Conservation (phyloP, 2,329 filamentous ascomycete genomes). For the Fusarium poae region DNA sequence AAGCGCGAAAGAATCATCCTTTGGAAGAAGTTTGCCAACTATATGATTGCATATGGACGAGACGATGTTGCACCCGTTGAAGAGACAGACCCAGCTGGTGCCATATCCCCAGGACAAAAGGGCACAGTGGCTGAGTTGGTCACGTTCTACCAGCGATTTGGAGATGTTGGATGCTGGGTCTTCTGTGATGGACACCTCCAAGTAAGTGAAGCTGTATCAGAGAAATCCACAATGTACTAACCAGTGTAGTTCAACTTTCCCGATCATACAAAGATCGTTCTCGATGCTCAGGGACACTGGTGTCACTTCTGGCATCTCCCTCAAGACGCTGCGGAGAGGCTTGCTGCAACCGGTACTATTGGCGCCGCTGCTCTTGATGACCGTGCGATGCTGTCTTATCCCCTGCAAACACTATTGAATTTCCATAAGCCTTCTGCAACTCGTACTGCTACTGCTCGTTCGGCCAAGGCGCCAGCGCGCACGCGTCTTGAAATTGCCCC, state of each 20-base stretch:
- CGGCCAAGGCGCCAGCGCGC: conserved; percentile 61
- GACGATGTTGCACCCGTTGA: conserved; percentile 71
- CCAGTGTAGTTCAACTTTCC: conserved; percentile 82
- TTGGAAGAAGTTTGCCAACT: conserved; percentile 81
- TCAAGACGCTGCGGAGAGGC: conserved; percentile 74
- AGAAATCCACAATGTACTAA: conserved; percentile 37
- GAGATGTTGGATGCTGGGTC: conserved; percentile 84
- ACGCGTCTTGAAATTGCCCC: conserved; percentile 71
- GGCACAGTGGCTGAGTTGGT: conserved; percentile 69
- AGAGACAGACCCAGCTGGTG: conserved; percentile 58
- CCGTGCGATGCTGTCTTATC: conserved; percentile 78
- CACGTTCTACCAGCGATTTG: conserved; percentile 84
- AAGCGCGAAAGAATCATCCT: conserved; percentile 75
- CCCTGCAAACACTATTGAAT: conserved; percentile 79
- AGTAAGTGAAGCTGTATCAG: conserved; percentile 56
- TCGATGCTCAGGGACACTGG: conserved; percentile 79
- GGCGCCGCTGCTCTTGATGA: conserved; percentile 77
- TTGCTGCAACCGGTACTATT: conserved; percentile 75
- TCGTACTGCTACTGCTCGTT: conserved; percentile 59
- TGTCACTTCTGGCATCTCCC: conserved; percentile 84
- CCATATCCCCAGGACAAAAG: conserved; percentile 56
- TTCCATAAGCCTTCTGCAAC: conserved; percentile 64
- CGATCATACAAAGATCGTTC: conserved; percentile 86
- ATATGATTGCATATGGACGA: conserved; percentile 79
- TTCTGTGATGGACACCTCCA: conserved; percentile 85